These are phyloP conservation scores for Rhododendron ovatum DNA, from an alignment of 148 eudicot genomes.

Conservation along the genomic window DNA sequence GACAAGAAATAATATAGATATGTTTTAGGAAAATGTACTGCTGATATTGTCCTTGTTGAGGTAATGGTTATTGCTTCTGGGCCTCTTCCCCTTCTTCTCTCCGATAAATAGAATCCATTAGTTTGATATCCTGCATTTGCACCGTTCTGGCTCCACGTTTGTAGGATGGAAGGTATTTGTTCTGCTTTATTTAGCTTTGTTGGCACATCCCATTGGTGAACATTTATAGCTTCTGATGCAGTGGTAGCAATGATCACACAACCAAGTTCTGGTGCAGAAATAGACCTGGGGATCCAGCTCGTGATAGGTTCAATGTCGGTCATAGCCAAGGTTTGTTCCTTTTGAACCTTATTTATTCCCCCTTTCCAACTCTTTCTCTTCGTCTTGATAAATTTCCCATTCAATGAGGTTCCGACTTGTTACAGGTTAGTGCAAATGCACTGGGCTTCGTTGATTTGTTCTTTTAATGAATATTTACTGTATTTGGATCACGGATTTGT, in stretches of 20 bases:
- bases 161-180: background rate
- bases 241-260: slow-evolving; percentile 94
- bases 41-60: background rate
- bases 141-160: background rate
- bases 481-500: background rate
- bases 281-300: slow-evolving; percentile 93
- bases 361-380: background rate
- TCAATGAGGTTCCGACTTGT: background rate
- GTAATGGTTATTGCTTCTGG: background rate
- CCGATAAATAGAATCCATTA: background rate
- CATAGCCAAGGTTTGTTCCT: slow-evolving; percentile 53
- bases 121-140: background rate
- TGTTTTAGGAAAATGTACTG: background rate
- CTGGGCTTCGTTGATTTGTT: background rate
- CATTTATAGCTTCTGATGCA: slow-evolving; percentile 38
- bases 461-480: background rate
- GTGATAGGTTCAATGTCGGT: slow-evolving; percentile 68
- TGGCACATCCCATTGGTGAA: background rate
- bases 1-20: background rate
- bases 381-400: background rate
- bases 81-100: background rate
- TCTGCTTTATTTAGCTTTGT: background rate
- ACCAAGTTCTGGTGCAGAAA: slow-evolving; percentile 99
- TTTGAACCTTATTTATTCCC: background rate
- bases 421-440: background rate